These are phyloP conservation scores for Aspergillus hortae DNA, from an alignment of 2,329 filamentous ascomycete genomes.

Conservation along the genomic window DNA sequence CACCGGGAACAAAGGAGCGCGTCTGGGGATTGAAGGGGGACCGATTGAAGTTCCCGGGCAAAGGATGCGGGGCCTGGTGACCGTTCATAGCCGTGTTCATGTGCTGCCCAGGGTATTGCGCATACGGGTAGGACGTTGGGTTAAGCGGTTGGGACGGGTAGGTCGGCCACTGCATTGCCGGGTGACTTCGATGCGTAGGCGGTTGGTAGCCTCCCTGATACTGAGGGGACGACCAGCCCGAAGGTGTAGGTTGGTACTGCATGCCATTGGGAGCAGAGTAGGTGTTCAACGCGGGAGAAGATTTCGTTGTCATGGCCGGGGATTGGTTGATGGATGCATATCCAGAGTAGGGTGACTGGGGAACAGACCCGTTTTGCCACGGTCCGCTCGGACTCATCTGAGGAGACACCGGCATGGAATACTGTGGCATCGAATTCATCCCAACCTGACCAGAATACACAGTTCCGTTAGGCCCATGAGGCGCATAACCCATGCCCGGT, in stretches of 20 bases:
- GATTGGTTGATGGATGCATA: slow-evolving; percentile 38
- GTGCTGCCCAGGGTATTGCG: slow-evolving; percentile 67
- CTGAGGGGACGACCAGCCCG: slow-evolving; percentile 31
- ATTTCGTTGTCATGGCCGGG: slow-evolving; percentile 35
- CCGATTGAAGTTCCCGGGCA: slow-evolving; percentile 78
- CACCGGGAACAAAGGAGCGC: slow-evolving; percentile 78
- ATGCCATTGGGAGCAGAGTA: slow-evolving; percentile 31
- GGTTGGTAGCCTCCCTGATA: slow-evolving; percentile 32
- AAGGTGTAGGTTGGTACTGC: slow-evolving; percentile 28
- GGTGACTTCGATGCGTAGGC: slow-evolving; percentile 38
- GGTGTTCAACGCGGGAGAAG: slow-evolving; percentile 37
- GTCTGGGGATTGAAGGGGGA: slow-evolving; percentile 93
- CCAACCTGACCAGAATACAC: slow-evolving; percentile 33
- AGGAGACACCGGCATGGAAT: slow-evolving; percentile 32
- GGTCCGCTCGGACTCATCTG: slow-evolving; percentile 31
- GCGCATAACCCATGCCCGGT: slow-evolving; percentile 29
- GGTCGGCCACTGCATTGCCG: slow-evolving; percentile 37
- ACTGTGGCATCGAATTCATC: slow-evolving; percentile 31
- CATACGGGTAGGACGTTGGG: slow-evolving; percentile 66
- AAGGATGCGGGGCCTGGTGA: slow-evolving; percentile 72
- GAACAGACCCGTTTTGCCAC: slow-evolving; percentile 34
- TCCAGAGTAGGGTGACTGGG: slow-evolving; percentile 35
- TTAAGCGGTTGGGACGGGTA: slow-evolving; percentile 35
- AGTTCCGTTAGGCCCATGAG: slow-evolving; percentile 24
- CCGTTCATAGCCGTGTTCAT: slow-evolving; percentile 61